Evolutionary conservation across 2,329 filamentous ascomycete genomes (phyloP), one percentile per base, ranked within the genome.

Genomic region (Stagonosporopsis chrysanthemi): DNA sequence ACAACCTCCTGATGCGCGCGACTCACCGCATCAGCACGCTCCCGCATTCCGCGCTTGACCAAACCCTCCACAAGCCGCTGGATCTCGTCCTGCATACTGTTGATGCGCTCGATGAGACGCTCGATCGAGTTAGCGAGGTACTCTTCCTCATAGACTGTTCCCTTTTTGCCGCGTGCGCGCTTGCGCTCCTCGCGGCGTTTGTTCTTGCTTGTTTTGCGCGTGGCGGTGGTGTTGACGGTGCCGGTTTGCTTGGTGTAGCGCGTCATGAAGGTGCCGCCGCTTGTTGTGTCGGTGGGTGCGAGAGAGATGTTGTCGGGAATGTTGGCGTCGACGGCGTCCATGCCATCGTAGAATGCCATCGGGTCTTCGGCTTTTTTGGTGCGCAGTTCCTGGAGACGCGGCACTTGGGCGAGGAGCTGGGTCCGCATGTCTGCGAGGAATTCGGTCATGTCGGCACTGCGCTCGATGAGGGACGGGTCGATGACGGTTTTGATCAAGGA

Each of bases 101-200:
- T 92, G 22, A 97, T 86, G 33, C 93, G 84, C 74, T 96, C 92
- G 14, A 97, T 86, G 31, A 99, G 82, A 23, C 95, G 83, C 12
- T 89, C 86, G 33, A 98, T 88, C 65, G 89, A 94, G 75, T 93
- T 95, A 56, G 97, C 88, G 5, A 99, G 85, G 75, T 99, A 99
- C 77, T 98, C 95, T 73, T 98, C 94, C 76, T 99, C 95, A 76
- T 99, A 99, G 5, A 99, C 91, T 15, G 91, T 97, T 11, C 95
- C 95, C 81, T 98, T 98, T 75, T 97, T 94, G 23, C 95, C 95
- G 7, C 92, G 83, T 0, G 95, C 95, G 15, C 94, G 87, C 84
- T 99, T 99, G 75, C 96, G 88, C 81, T 99, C 95, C 77, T 99
- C 95, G 19, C 92, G 84, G 23, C 89, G 84, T 49, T 92, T 87